These are phyloP conservation scores for Podospora pseudopauciseta DNA, from an alignment of 495 filamentous ascomycete genomes.

Conservation along the genomic window DNA sequence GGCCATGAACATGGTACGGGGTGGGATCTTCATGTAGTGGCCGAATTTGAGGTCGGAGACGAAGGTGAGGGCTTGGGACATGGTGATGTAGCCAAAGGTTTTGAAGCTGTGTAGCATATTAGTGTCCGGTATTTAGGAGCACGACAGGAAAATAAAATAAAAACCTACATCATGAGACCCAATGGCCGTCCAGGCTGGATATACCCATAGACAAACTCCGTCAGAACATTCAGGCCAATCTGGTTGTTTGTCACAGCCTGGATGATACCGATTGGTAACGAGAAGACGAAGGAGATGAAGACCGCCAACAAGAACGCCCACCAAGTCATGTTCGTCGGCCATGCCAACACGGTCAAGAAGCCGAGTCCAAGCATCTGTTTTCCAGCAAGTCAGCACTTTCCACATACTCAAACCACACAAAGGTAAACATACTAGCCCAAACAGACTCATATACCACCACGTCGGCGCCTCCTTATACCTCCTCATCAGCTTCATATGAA, in stretches of 20 bases:
- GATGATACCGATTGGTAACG: conserved; percentile 56
- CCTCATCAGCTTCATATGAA: conserved; percentile 58
- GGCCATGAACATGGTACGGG: conserved; percentile 63
- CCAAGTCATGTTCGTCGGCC: conserved; percentile 61
- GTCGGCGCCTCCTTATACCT: conserved; percentile 57
- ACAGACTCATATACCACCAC: conserved; percentile 55
- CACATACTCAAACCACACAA: neutral
- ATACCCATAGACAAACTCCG: conserved; percentile 70
- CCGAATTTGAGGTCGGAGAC: conserved; percentile 55
- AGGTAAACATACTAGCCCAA: conserved; percentile 36
- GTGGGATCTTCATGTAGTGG: conserved; percentile 71
- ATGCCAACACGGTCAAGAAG: conserved; percentile 60
- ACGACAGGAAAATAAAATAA: no score
- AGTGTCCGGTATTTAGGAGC: no score
- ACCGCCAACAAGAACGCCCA: conserved; percentile 68
- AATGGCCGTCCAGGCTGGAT: conserved; percentile 64
- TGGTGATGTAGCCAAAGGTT: conserved; percentile 69
- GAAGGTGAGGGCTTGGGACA: conserved; percentile 56
- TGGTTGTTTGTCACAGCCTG: conserved; percentile 66
- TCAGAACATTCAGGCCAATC: conserved; percentile 65
- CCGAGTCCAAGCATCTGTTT: conserved; percentile 57
- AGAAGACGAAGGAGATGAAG: conserved; percentile 52
- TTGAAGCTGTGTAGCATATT: conserved; percentile 51
- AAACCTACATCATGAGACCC: conserved; percentile 59
- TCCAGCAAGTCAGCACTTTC: conserved; percentile 34